These are phyloP conservation scores for Xylaria polymorpha DNA, from an alignment of 2,329 filamentous ascomycete genomes.

Conservation along the genomic window DNA sequence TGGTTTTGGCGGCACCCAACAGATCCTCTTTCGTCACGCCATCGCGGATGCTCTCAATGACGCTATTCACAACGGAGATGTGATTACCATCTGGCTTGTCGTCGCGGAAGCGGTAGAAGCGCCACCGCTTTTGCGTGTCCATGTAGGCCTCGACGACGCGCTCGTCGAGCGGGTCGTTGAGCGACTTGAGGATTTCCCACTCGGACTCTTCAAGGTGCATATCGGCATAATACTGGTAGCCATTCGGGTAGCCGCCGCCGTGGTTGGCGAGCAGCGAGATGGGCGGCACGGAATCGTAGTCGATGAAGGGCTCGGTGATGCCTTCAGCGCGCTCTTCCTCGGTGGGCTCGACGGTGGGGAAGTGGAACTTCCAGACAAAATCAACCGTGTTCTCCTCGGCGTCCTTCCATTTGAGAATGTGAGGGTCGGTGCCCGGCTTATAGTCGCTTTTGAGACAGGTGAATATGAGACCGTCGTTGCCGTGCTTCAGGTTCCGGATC, in stretches of 20 bases:
- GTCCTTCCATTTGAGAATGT: conserved; percentile 98
- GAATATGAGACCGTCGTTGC: conserved; percentile 97
- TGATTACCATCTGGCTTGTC: conserved; percentile 95
- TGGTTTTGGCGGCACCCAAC: conserved; percentile 73
- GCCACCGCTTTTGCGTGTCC: conserved; percentile 80
- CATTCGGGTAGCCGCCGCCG: conserved; percentile 63
- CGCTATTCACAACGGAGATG: conserved; percentile 82
- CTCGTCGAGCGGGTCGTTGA: conserved; percentile 82
- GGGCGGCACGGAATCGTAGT: conserved; percentile 84
- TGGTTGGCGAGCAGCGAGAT: conserved; percentile 78
- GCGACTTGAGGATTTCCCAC: conserved; percentile 83
- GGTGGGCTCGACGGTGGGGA: conserved; percentile 77
- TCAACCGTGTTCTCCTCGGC: conserved; percentile 95
- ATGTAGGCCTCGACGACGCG: conserved; percentile 91
- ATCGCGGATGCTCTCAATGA: conserved; percentile 89
- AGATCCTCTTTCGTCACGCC: conserved; percentile 86
- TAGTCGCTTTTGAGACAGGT: conserved; percentile 92
- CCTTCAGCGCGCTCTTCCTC: conserved; percentile 75
- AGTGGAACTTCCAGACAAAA: conserved; percentile 82
- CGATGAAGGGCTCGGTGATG: conserved; percentile 70
- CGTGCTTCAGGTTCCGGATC: conserved; percentile 85
- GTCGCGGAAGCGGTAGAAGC: conserved; percentile 88
- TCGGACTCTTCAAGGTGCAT: conserved; percentile 79
- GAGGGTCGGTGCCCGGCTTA: conserved; percentile 87
- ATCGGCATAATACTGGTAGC: conserved; percentile 73